Percentiles rank a stretch among this genome's conserved stretches.
These are phyloP conservation scores for Pseudocercospora musae DNA, from an alignment of 2,329 filamentous ascomycete species.

Conservation along the genomic window DNA sequence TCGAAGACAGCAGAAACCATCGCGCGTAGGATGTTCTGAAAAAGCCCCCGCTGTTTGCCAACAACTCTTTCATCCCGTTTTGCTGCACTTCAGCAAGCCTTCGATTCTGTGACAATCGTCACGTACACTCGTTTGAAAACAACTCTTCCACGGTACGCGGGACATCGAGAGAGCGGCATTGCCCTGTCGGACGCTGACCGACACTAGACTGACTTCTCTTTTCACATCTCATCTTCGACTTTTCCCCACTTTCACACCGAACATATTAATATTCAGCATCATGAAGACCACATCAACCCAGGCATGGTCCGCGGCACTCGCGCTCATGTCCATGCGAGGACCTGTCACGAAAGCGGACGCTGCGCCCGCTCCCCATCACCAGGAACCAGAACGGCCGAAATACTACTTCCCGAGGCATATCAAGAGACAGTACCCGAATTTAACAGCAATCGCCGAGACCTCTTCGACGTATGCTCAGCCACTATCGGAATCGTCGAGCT, in stretches of 20 bases:
- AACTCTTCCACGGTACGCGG: slow-evolving; percentile 36
- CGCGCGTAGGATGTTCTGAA: slow-evolving; percentile 29
- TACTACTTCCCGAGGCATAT: slow-evolving; percentile 50
- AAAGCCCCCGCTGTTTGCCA: slow-evolving; percentile 12
- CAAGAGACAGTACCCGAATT: slow-evolving; percentile 41
- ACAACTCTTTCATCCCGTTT: slow-evolving; percentile 15
- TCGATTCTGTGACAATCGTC: slow-evolving; percentile 39
- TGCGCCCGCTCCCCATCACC: slow-evolving; percentile 45
- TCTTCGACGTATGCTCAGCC: neutral
- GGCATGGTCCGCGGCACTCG: slow-evolving; percentile 47
- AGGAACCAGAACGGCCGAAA: slow-evolving; percentile 37
- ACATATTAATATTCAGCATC: slow-evolving; percentile 25
- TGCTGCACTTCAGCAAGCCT: slow-evolving; percentile 23
- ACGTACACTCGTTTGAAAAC: slow-evolving; percentile 52
- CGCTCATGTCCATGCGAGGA: slow-evolving; percentile 44
- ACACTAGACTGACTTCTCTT: slow-evolving; percentile 13
- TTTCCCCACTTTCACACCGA: slow-evolving; percentile 18
- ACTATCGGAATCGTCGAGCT: neutral
- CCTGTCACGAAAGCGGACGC: slow-evolving; percentile 48
- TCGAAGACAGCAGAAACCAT: slow-evolving; percentile 12
- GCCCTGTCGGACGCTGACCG: slow-evolving; percentile 2
- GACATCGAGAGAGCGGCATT: neutral
- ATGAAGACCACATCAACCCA: slow-evolving; percentile 45
- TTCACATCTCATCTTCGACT: slow-evolving; percentile 3
- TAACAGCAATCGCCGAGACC: slow-evolving; percentile 21